A percentile compares a stretch with the other conserved stretches of the same genome.
Conservation (phyloP, 2,329 filamentous ascomycete species). For the Dendryphion nanum region DNA sequence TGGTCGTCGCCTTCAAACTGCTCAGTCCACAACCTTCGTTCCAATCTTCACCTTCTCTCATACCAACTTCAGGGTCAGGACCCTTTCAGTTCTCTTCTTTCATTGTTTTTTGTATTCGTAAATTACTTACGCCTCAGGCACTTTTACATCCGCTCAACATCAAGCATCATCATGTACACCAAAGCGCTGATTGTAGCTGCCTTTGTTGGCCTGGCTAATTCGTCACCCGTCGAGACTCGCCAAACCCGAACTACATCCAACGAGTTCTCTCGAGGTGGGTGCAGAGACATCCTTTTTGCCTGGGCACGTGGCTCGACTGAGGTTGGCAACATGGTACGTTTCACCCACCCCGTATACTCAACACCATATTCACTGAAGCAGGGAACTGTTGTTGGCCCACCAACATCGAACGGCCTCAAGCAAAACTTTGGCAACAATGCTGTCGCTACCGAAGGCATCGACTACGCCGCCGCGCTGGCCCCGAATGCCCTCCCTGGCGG, state of each 20-base stretch:
- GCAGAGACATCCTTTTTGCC: constrained; percentile 47
- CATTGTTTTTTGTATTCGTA: not conserved
- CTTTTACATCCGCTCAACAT: not conserved
- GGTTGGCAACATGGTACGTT: constrained; percentile 48
- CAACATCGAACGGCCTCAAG: constrained; percentile 31
- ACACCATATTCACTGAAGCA: constrained; percentile 12
- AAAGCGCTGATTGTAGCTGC: constrained; percentile 21
- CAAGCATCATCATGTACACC: constrained; percentile 4
- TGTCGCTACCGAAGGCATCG: constrained; percentile 34
- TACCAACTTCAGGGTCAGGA: not conserved
- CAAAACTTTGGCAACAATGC: constrained; percentile 19
- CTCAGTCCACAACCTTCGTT: not conserved
- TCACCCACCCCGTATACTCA: constrained; percentile 19
- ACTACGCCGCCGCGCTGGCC: constrained; percentile 25
- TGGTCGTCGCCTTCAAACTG: constrained; percentile 4
- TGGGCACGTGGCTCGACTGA: constrained; percentile 52
- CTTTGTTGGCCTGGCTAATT: constrained; percentile 18
- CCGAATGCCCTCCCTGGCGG: constrained; percentile 32
- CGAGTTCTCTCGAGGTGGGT: constrained; percentile 41
- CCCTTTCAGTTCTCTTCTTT: not conserved
- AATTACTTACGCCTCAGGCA: not conserved
- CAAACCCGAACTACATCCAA: constrained; percentile 31
- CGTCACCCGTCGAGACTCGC: constrained; percentile 24
- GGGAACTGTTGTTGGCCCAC: constrained; percentile 37
- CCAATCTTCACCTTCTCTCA: not conserved